These are phyloP conservation scores for Syncephalastrum sp. DNA, from an alignment of 371 early-diverging fungal species.

Conservation along the genomic window DNA sequence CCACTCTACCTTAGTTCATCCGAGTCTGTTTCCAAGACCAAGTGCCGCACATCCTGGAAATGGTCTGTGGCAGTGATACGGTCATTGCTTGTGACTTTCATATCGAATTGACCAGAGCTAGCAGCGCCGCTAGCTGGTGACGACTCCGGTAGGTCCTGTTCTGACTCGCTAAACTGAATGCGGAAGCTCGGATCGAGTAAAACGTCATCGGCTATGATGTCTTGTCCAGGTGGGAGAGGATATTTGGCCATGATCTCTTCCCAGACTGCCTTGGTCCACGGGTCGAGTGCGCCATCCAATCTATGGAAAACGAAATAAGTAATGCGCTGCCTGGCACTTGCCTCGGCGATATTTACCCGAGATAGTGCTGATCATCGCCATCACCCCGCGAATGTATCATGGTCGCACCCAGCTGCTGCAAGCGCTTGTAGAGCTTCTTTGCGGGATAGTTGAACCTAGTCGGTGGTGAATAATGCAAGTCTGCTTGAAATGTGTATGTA, in stretches of 20 bases:
- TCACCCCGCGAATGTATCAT: conserved; percentile 76
- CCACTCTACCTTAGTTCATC: conserved; percentile 18
- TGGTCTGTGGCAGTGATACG: conserved; percentile 80
- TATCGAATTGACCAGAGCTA: conserved; percentile 28
- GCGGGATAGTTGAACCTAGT: conserved; percentile 91
- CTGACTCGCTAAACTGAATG: conserved; percentile 23
- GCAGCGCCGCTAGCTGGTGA: too few species aligned
- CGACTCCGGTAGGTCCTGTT: too few species aligned
- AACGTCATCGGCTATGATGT: conserved; percentile 57
- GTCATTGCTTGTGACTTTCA: conserved; percentile 46
- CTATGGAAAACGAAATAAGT: conserved; percentile 26
- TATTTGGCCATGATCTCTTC: conserved; percentile 49
- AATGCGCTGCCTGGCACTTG: background rate
- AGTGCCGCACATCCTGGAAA: conserved; percentile 89
- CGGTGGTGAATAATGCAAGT: background rate
- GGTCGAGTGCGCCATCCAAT: conserved; percentile 82
- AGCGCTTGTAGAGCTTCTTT: conserved; percentile 88
- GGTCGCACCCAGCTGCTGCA: conserved; percentile 87
- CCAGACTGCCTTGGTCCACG: conserved; percentile 84
- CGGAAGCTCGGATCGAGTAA: conserved; percentile 37
- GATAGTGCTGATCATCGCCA: conserved; percentile 97
- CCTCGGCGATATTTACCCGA: conserved; percentile 64
- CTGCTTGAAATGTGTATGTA: conserved; percentile 1
- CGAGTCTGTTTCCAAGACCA: conserved; percentile 48
- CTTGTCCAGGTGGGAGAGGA: conserved; percentile 58